These are phyloP conservation scores for Annulohypoxylon nitens DNA, from an alignment of 495 filamentous ascomycete genomes.

Conservation along the genomic window DNA sequence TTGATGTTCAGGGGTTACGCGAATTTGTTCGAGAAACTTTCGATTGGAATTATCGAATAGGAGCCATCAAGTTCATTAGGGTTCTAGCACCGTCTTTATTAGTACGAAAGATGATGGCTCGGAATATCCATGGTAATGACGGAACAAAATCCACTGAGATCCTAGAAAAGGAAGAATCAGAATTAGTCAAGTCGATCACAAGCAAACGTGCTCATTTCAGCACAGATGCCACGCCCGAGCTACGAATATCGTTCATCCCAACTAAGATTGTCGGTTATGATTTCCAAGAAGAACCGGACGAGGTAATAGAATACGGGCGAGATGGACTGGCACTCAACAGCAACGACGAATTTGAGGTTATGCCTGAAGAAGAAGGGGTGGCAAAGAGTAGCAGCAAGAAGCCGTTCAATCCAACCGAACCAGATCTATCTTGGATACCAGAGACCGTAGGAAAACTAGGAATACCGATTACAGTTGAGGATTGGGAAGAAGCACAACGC, in stretches of 20 bases:
- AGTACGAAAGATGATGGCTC: conserved; percentile 69
- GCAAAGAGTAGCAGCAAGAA: conserved; percentile 59
- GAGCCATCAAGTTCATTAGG: conserved; percentile 86
- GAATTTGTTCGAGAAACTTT: conserved; percentile 82
- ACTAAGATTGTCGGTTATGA: conserved; percentile 82
- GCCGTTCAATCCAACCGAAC: conserved; percentile 75
- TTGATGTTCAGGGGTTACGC: conserved; percentile 77
- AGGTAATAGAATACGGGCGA: conserved; percentile 62
- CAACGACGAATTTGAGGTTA: conserved; percentile 68
- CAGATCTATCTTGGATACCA: conserved; percentile 79
- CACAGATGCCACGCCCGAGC: conserved; percentile 80
- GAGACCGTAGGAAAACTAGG: conserved; percentile 77
- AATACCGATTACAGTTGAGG: conserved; percentile 77
- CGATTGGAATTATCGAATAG: conserved; percentile 82
- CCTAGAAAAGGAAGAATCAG: conserved; percentile 58
- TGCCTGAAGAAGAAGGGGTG: conserved; percentile 58
- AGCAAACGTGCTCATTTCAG: conserved; percentile 75
- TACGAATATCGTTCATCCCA: conserved; percentile 83
- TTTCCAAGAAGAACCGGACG: conserved; percentile 75
- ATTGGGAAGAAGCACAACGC: conserved; percentile 76
- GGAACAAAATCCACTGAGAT: conserved; percentile 55
- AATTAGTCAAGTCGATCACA: conserved; percentile 71
- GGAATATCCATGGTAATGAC: conserved; percentile 44
- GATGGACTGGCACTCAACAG: conserved; percentile 65
- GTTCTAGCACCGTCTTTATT: conserved; percentile 84